Evolutionary conservation across 768 basidiomycete genomes (phyloP), one percentile per base, ranked within the genome.

Genomic region (Psilocybe cyanescens): DNA sequence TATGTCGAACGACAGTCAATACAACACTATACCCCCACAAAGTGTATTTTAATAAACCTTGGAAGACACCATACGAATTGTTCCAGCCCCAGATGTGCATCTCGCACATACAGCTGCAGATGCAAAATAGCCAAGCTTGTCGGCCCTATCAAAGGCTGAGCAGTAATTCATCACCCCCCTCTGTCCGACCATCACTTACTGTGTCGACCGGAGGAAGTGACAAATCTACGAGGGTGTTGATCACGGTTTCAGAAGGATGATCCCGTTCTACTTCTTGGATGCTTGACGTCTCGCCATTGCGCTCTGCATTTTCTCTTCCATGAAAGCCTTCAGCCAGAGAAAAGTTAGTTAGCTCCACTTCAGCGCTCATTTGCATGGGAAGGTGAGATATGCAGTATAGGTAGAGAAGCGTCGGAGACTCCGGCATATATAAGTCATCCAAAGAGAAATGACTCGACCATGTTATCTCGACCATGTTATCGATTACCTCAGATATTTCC

Each of bases 41-140:
- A 16, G 9, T 24, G 5, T 17, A 14, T 52, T 35, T 6, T 12
- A 12, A 5, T 31, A 8, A 2, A 54, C 52, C 52, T 54, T 54
- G 52, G 16, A 54, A 54, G 5, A 54, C 28, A 5, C 52, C 52
- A 17, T 54, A 54, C 6, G 52, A 37, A 28, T 54, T 54, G 37
- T 54, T 54, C 52, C 52, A 54, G 5, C 52, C 52, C 52, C 52
- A 54, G 31, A 54, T 37, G 5, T 37, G n/a, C 33, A 24, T 54
- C 33, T 54, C 52, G 16, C 33, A 37, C 30, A 39, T 35, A 19
- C 52, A 54, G 5, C 33, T 7, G 30, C 33, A 33, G 9, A 37
- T 8, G 16, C 52, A 54, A 19, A 54, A 54, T 9, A 54, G n/a
- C 52, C 52, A 54, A 14, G 52, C 52, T n/a, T 54, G 52, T 19